Conservation (phyloP, 768 basidiomycete genomes). For the Rhizopogon roseolus region DNA sequence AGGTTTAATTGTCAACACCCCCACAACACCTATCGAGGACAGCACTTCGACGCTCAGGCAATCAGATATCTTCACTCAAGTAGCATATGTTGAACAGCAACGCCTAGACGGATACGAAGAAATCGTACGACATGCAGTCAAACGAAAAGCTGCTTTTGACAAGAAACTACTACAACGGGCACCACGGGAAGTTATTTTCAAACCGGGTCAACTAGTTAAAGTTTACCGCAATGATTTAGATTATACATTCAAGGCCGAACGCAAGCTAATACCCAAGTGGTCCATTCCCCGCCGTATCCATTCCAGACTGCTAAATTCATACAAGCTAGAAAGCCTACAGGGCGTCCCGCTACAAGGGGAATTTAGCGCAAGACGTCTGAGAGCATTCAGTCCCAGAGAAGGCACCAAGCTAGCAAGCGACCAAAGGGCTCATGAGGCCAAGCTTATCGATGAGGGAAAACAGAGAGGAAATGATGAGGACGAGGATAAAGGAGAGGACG, state of each 20-base stretch:
- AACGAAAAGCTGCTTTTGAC: conserved; percentile 25
- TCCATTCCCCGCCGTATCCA: conserved; percentile 15
- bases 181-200: conserved; percentile 18
- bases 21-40: background rate
- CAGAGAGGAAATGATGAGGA: no score
- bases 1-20: conserved; percentile 25
- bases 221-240: conserved; percentile 20
- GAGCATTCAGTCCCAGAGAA: conserved; percentile 12
- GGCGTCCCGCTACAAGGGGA: conserved; percentile 4
- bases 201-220: conserved; percentile 25
- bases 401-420: conserved; percentile 12
- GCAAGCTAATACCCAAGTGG: conserved; percentile 29
- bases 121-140: conserved; percentile 15
- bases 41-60: no score
- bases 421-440: no score
- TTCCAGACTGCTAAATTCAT: conserved; percentile 16
- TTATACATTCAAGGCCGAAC: conserved; percentile 15
- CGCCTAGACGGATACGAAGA: conserved; percentile 24
- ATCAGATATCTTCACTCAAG: conserved; percentile 7
- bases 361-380: conserved; percentile 16
- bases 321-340: conserved; percentile 15
- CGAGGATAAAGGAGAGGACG: no score
- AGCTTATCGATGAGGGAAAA: no score
- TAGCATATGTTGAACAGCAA: conserved; percentile 27
- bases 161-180: background rate